Base-by-base conservation (phyloP, 441 rosid genomes). In the Syzygium syzygioides region DNA sequence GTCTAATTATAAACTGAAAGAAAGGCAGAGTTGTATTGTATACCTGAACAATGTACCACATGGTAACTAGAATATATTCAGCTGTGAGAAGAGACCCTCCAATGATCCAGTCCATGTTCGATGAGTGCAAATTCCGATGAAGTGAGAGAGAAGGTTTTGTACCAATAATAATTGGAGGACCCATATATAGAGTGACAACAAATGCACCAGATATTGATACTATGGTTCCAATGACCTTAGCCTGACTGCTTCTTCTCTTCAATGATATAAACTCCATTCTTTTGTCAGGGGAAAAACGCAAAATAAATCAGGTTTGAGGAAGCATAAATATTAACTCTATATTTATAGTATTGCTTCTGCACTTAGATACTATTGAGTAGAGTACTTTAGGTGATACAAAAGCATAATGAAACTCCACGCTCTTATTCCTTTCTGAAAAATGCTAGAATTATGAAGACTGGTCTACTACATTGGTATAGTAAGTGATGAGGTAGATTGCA, bases 151-250 rank as follows among this genome's bases (percentile, higher is more conserved):
- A 28, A 18, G 71, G 54, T 57, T 93, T 56, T 6, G 90, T 28
- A 53, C 88, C 76, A 26, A 89, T 59, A 54, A 91, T 34, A 15
- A 94, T 87, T 5, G 91, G 88, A 2, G 94, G 97, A 68, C 97
- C 96, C 79, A 92, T 92, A 87, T 93, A 94, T 7, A 94, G 91
- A 59, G 94, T 93, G 32, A 94, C 91, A 19, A 93, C 90, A 28
- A 94, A 92, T 55, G 97, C 96, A 41, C 97, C 97, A 14, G 90
- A 87, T 87, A 95, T 93, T 52, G 96, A 94, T 57, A 92, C 90
- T 53, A 94, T 62, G n/a, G 97, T 94, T 87, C 98, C 97, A 23
- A 95, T 19, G 48, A 95, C 89, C 90, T 96, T 95, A 86, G 94
- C 94, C 60, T 92, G 95, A 60, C 92, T 91, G 54, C 94, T 94